Percentiles rank a stretch among this genome's conserved stretches.
These are phyloP conservation scores for Cucurbita moschata DNA, from an alignment of 306 rosid species.

Conservation along the genomic window DNA sequence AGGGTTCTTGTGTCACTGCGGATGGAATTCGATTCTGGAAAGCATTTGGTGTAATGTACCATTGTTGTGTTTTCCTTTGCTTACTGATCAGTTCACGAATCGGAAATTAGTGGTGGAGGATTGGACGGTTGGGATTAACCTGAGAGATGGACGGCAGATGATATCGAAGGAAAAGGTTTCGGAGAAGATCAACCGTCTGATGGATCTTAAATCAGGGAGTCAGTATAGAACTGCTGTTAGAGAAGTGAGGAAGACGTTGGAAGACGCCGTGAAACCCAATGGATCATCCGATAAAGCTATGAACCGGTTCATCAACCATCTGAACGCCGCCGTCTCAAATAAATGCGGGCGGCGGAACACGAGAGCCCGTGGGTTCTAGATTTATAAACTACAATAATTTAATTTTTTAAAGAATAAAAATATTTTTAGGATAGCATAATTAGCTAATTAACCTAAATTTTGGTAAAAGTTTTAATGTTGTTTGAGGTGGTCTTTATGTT, in stretches of 20 bases:
- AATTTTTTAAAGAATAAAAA: no score
- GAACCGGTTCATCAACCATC: conserved; percentile 21
- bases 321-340: not conserved
- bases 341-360: not conserved
- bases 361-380: not conserved
- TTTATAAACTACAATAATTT: no score
- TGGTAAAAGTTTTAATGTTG: no score
- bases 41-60: conserved; percentile 38
- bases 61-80: conserved; percentile 35
- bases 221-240: conserved; percentile 13
- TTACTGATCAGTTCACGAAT: conserved; percentile 53
- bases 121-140: conserved; percentile 43
- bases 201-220: conserved; percentile 21
- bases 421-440: no score
- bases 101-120: conserved; percentile 43
- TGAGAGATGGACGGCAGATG: conserved; percentile 6
- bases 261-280: conserved; percentile 17
- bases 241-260: conserved; percentile 18
- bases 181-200: conserved; percentile 19
- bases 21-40: conserved; percentile 52
- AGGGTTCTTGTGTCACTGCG: conserved; percentile 48
- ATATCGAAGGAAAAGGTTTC: conserved; percentile 18
- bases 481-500: no score
- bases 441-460: no score
- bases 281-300: conserved; percentile 34